Conservation (phyloP, 768 basidiomycete genomes). For the Suillus americanus region DNA sequence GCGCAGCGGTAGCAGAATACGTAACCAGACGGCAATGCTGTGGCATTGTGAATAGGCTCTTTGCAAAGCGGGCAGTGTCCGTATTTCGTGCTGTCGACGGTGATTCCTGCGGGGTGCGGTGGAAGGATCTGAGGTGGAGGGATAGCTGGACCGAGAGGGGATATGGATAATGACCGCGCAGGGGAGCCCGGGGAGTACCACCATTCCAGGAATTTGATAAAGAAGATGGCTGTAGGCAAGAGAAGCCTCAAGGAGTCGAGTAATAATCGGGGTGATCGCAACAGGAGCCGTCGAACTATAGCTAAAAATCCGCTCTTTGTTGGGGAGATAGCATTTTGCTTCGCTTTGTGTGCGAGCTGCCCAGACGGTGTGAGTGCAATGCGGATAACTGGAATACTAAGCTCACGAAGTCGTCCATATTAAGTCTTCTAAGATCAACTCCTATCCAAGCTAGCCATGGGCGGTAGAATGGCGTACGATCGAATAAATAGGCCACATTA, state of each 20-base stretch:
- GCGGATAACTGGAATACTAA: conserved; percentile 3
- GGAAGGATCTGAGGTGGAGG: conserved; percentile 76
- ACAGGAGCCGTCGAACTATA: conserved; percentile 46
- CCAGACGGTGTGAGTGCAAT: conserved; percentile 3
- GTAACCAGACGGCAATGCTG: conserved; percentile 89
- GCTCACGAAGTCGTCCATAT: conserved; percentile 76
- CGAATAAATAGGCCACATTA: conserved; percentile 91
- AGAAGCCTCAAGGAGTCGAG: conserved; percentile 79
- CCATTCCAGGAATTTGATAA: conserved; percentile 97
- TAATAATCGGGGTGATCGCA: conserved; percentile 57
- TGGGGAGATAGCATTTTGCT: conserved; percentile 20
- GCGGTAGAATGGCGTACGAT: conserved; percentile 80
- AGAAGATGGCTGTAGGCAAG: conserved; percentile 89
- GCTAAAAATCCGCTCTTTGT: conserved; percentile 38
- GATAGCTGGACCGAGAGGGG: conserved; percentile 63
- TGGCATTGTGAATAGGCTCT: conserved; percentile 76
- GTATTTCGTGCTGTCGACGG: conserved; percentile 62
- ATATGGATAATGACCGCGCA: conserved; percentile 66
- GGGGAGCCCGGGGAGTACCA: conserved; percentile 97
- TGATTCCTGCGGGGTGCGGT: conserved; percentile 71
- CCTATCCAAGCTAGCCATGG: conserved; percentile 91
- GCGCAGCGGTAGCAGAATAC: conserved; percentile 94
- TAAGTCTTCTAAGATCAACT: conserved; percentile 77
- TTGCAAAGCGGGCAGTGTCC: conserved; percentile 87
- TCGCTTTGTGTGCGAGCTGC: conserved; percentile 17